Percentiles rank a stretch among this genome's conserved stretches.
Evolutionary conservation across 1,139 yeast genomes (phyloP).

Genomic region (Candida tropicalis): DNA sequence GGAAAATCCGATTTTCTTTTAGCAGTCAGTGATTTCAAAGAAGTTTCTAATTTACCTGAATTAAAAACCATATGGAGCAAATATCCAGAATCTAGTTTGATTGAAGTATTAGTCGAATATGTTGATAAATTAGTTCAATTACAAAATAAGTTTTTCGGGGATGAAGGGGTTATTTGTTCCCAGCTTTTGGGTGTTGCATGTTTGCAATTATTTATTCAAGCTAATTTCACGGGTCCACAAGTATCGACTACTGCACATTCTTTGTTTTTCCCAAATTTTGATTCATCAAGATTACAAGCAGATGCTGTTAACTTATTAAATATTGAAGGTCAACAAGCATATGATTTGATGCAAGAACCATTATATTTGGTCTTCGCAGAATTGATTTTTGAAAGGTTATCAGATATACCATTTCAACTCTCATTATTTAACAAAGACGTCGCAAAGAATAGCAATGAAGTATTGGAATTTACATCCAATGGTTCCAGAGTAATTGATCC

Average conservation of each 20-base stretch:
- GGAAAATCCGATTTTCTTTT: slow-evolving; percentile 13
- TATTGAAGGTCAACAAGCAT: slow-evolving; percentile 65
- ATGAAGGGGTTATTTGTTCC: slow-evolving; percentile 24
- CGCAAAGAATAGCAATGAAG: slow-evolving; percentile 18
- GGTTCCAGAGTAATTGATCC: slow-evolving; percentile 26
- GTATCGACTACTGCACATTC: slow-evolving; percentile 40
- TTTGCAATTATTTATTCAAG: slow-evolving; percentile 70
- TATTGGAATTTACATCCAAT: slow-evolving; percentile 25
- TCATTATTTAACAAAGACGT: slow-evolving; percentile 25
- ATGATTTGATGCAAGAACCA: slow-evolving; percentile 61
- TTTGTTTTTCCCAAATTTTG: slow-evolving; percentile 33
- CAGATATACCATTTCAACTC: slow-evolving; percentile 30
- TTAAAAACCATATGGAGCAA: slow-evolving; percentile 16
- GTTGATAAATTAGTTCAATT: slow-evolving; percentile 19
- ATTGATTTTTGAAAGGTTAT: slow-evolving; percentile 52
- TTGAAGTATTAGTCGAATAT: slow-evolving; percentile 23
- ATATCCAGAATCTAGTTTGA: slow-evolving; percentile 25
- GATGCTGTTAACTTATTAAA: slow-evolving; percentile 44
- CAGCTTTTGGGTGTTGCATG: slow-evolving; percentile 55
- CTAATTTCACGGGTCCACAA: slow-evolving; percentile 85
- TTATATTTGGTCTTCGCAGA: slow-evolving; percentile 51
- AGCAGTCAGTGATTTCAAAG: slow-evolving; percentile 16
- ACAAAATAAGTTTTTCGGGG: slow-evolving; percentile 13
- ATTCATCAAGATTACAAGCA: slow-evolving; percentile 28
- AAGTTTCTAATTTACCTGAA: slow-evolving; percentile 15